Base-by-base conservation (phyloP, 2,329 filamentous ascomycete genomes). In the Botrytis medusae region DNA sequence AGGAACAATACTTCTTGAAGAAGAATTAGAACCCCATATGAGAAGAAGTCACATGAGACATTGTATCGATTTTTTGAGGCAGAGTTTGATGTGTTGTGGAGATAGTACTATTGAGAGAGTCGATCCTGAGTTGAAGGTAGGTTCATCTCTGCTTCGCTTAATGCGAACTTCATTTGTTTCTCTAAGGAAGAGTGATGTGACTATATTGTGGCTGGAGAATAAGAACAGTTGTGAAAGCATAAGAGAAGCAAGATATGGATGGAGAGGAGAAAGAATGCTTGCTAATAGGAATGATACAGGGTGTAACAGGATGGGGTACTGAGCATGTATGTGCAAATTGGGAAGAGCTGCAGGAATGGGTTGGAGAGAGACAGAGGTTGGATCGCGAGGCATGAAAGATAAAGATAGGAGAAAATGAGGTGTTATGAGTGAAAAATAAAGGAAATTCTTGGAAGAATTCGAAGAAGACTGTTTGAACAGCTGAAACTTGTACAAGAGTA, bases 21-120 rank as follows among this genome's bases (percentile, higher is more conserved):
- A 70, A 62, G 32, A 61, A 1, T 40, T 70, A 10, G 60, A 46
- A 0, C 48, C 44, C 37, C 72, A 74, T 57, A 18, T 74, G 29
- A 44, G 25, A n/a, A 70, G 59, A 54, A 63, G 68, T 16, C 68
- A 70, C 12, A 37, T 70, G 29, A 34, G 62, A 8, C 74, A 75
- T 65, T 75, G 74, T 12, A 72, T 75, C 64, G 74, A 75, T 59
- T 75, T 73, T 51, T 37, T 75, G n/a, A 69, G 74, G 7, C 74
- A 75, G 64, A 62, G 71, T 20, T n/a, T 75, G 32, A 75, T 75
- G 74, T 75, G 74, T 20, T 37, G 65, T 37, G 74, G 62, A 4
- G 74, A 75, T 48, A 74, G 71, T n/a, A 75, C 40, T 48, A 59
- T 74, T 7, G 72, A 74, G 46, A 64, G 34, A 4, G 72, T 70